Evolutionary conservation across 352 stramenopile species (phyloP).

Genomic region (Phytopythium ostracodes): DNA sequence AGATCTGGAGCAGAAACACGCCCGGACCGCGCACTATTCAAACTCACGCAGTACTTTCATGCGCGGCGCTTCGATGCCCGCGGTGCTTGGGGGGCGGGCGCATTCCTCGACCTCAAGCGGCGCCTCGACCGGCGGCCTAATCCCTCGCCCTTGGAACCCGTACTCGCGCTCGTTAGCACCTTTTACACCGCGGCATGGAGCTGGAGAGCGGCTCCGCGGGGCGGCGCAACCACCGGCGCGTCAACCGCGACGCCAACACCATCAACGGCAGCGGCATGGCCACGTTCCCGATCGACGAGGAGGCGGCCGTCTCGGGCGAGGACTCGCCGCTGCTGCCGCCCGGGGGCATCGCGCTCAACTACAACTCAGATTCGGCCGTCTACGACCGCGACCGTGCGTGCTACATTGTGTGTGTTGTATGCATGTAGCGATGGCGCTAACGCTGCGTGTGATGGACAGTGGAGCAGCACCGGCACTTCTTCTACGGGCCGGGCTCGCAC

Average conservation of each 20-base stretch:
- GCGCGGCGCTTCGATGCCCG: not conserved
- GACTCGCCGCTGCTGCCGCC: conserved; percentile 47
- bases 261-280: not conserved
- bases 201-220: not conserved
- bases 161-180: no score
- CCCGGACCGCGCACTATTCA: no score
- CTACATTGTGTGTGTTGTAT: no score
- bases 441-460: not conserved
- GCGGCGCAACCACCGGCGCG: no score
- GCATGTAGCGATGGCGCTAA: not conserved
- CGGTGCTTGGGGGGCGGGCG: no score
- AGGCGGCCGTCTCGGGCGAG: conserved; percentile 18
- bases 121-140: not conserved
- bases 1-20: no score
- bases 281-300: conserved; percentile 18
- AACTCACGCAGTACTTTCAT: not conserved
- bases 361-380: conserved; percentile 84
- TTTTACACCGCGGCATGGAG: not conserved
- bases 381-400: conserved; percentile 43
- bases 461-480: conserved; percentile 40
- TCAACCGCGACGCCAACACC: not conserved
- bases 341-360: conserved; percentile 59
- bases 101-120: not conserved
- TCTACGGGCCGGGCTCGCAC: conserved; percentile 50
- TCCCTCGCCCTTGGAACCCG: no score